Base-by-base conservation (phyloP, 1,139 yeast genomes). In the Keqinozyma sinolaborantium region DNA sequence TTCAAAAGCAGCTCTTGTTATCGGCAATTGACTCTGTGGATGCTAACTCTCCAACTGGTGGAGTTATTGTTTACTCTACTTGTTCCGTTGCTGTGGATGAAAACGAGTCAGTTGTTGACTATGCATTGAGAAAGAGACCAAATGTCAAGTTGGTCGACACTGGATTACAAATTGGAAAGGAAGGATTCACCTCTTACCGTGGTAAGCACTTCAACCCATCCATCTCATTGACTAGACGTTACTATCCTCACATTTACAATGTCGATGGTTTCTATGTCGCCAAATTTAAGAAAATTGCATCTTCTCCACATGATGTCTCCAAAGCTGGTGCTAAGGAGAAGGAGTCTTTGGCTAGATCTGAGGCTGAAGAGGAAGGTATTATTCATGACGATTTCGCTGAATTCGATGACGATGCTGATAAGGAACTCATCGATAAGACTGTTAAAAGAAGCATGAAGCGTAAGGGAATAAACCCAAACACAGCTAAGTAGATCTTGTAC, bases 211-310 rank as follows among this genome's bases (percentile, higher is more conserved):
- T 90, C 70, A 81, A 84, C 54, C 77, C 86, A 32, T 77, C 78
- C 45, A 60, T 92, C 35, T 76, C 77, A 30, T 66, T 90, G 47
- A 88, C 98, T 2, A 81, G 96, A 66, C 79, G 99, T 60, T 94
- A 92, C 60, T 94, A 92, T 57, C 99, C 99, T 34, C 99, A 94
- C 60, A 90, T 95, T 20, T 92, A 92, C 58, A 94, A 94, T 58
- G 98, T 94, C 33, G 99, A 94, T 63, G 99, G 99, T 23, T 94
- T 94, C 72, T 94, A 70, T 58, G 98, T 94, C 39, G 98, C 99
- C 38, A 92, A 92, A 57, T 86, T 94, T 69, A 79, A 86, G 64
- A 94, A 94, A 74, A 80, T 78, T 42, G 95, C 92, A 2, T 71
- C 96, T 38, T 81, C 95, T 40, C 83, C 90, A 30, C 86, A 80